Percentiles rank a stretch among this genome's conserved stretches.
These are phyloP conservation scores for Uncinocarpus reesii DNA, from an alignment of 2,329 filamentous ascomycete species.

Conservation along the genomic window DNA sequence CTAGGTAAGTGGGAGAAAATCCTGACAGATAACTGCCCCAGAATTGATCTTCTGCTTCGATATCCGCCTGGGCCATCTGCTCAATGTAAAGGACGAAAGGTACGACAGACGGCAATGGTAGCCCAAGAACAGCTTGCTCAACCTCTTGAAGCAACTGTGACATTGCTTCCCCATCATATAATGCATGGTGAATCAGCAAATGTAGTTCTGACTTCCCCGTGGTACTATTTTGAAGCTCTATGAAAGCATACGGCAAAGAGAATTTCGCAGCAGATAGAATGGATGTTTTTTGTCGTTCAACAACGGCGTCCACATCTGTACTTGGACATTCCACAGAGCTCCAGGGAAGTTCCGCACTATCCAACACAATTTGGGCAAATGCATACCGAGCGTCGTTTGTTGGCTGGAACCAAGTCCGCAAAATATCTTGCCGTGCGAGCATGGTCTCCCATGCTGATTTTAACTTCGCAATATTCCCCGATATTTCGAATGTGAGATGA, in stretches of 20 bases:
- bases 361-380: conserved; percentile 62
- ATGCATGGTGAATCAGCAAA: conserved; percentile 62
- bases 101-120: conserved; percentile 40
- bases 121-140: conserved; percentile 46
- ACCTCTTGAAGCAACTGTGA: conserved; percentile 59
- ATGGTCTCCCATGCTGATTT: conserved; percentile 53
- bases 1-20: conserved; percentile 39
- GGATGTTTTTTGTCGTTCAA: conserved; percentile 36
- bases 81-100: conserved; percentile 56
- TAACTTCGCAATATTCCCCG: conserved; percentile 42
- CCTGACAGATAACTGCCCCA: conserved; percentile 52
- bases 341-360: conserved; percentile 39
- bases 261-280: conserved; percentile 21
- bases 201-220: conserved; percentile 22
- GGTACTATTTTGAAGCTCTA: conserved; percentile 13
- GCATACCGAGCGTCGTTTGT: conserved; percentile 53
- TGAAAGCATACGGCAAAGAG: conserved; percentile 24
- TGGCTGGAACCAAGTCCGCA: conserved; percentile 64
- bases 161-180: conserved; percentile 79
- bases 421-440: conserved; percentile 58
- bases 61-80: conserved; percentile 44
- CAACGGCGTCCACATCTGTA: conserved; percentile 29
- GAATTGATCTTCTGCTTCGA: conserved; percentile 48
- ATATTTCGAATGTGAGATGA: conserved; percentile 54
- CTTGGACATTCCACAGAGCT: conserved; percentile 36